Conservation (phyloP, 805 yeast genomes). For the Kluyveromyces siamensis region DNA sequence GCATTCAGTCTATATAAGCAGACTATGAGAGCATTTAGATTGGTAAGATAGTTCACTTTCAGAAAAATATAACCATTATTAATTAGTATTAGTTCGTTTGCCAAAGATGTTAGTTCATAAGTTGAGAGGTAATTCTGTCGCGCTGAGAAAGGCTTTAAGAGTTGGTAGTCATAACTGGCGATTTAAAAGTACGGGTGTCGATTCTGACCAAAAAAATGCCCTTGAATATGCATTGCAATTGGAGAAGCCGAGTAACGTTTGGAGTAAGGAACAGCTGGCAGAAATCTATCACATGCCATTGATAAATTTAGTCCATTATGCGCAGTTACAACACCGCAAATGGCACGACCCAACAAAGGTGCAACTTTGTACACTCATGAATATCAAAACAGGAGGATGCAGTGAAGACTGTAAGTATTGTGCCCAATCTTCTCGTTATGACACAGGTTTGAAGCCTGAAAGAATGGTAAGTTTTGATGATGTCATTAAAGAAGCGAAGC, state of each 20-base stretch:
- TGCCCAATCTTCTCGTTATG: constrained; percentile 62
- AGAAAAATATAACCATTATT: too few relatives aligned
- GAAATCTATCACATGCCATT: constrained; percentile 60
- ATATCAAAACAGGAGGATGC: constrained; percentile 75
- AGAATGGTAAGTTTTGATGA: constrained; percentile 50
- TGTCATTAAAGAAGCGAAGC: constrained; percentile 55
- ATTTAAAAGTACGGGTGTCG: constrained; percentile 7
- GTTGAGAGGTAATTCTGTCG: background rate
- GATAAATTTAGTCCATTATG: constrained; percentile 46
- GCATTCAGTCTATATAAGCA: too few relatives aligned
- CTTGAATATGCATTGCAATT: constrained; percentile 25
- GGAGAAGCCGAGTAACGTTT: constrained; percentile 29
- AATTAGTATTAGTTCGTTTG: background rate
- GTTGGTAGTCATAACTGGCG: constrained; percentile 4
- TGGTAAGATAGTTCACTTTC: too few relatives aligned
- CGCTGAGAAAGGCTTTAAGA: constrained; percentile 6
- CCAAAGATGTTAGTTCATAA: background rate
- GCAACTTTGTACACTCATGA: constrained; percentile 67
- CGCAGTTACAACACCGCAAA: constrained; percentile 58
- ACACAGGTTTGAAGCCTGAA: constrained; percentile 65
- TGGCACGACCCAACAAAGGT: constrained; percentile 62
- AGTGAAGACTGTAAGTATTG: constrained; percentile 77
- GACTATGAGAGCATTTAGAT: too few relatives aligned
- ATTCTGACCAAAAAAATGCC: constrained; percentile 5
- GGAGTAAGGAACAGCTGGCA: constrained; percentile 55